Conservation (phyloP, 2,329 filamentous ascomycete genomes). For the Alternaria solani region DNA sequence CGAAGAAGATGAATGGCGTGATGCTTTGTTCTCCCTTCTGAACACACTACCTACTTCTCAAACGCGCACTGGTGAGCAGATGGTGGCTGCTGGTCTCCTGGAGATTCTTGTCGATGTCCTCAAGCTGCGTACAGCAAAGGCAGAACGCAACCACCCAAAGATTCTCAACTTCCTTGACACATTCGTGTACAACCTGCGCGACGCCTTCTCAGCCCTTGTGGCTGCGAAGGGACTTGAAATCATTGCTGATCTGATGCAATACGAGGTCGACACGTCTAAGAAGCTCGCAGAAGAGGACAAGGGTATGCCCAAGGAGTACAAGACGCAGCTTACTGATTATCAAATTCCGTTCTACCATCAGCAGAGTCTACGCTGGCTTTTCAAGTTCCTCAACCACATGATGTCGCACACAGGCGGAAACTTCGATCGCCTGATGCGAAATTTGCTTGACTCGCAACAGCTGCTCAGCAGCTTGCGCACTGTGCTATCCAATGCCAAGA, state of each 20-base stretch:
- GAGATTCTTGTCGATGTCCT: slow-evolving; percentile 90
- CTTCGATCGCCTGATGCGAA: slow-evolving; percentile 88
- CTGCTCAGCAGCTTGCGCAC: slow-evolving; percentile 79
- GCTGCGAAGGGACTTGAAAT: slow-evolving; percentile 84
- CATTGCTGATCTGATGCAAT: slow-evolving; percentile 86
- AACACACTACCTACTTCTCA: slow-evolving; percentile 77
- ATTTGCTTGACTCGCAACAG: slow-evolving; percentile 91
- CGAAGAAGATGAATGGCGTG: slow-evolving; percentile 88
- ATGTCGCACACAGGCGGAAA: slow-evolving; percentile 85
- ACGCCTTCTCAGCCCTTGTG: slow-evolving; percentile 84
- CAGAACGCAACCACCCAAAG: slow-evolving; percentile 82
- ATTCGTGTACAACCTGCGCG: slow-evolving; percentile 83
- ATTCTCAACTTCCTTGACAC: slow-evolving; percentile 88
- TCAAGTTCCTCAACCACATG: slow-evolving; percentile 96
- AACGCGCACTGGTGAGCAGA: slow-evolving; percentile 77
- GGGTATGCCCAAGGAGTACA: slow-evolving; percentile 75
- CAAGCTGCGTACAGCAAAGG: slow-evolving; percentile 79
- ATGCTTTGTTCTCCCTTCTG: slow-evolving; percentile 86
- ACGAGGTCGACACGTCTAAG: slow-evolving; percentile 76
- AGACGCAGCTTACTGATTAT: slow-evolving; percentile 88
- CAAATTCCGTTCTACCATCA: slow-evolving; percentile 92
- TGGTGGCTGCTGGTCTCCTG: slow-evolving; percentile 88
- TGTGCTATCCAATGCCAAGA: slow-evolving; percentile 79
- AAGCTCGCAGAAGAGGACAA: slow-evolving; percentile 71
- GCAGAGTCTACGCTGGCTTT: slow-evolving; percentile 88